These are phyloP conservation scores for Puccinia polysora DNA, from an alignment of 1,284 basidiomycete genomes.

Conservation along the genomic window DNA sequence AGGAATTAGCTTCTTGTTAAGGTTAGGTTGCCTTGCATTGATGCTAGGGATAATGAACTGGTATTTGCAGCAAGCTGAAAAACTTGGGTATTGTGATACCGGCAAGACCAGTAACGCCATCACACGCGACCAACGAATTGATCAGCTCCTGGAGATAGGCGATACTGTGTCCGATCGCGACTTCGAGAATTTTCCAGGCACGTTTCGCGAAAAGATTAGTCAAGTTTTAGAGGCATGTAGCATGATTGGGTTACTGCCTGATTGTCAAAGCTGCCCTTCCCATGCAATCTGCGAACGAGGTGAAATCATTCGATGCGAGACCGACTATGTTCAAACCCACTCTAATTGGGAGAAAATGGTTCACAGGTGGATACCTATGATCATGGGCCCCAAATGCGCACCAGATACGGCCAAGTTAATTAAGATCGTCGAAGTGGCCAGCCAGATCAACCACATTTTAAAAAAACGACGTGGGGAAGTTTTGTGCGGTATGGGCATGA, in stretches of 20 bases:
- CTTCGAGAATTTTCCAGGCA: conserved; percentile 48
- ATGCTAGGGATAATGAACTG: conserved; percentile 34
- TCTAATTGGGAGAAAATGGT: conserved; percentile 65
- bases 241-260: conserved; percentile 59
- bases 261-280: conserved; percentile 78
- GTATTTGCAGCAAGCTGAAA: conserved; percentile 60
- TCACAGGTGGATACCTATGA: conserved; percentile 70
- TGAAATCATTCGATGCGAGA: conserved; percentile 65
- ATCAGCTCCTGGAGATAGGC: conserved; percentile 34
- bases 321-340: conserved; percentile 67
- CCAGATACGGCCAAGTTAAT: conserved; percentile 75
- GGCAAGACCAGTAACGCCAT: conserved; percentile 63
- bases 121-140: conserved; percentile 57
- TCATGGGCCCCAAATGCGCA: conserved; percentile 71
- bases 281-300: conserved; percentile 68
- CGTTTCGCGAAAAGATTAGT: conserved; percentile 50
- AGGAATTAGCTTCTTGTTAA: conserved; percentile 55
- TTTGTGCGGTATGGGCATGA: conserved; percentile 60
- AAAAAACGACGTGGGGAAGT: conserved; percentile 66
- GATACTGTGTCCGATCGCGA: background rate
- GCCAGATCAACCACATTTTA: conserved; percentile 66
- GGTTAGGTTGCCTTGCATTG: conserved; percentile 55
- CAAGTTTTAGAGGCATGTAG: conserved; percentile 58
- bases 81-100: conserved; percentile 76
- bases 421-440: conserved; percentile 71